Base-by-base conservation (phyloP, 345 rosid species). In the Excoecaria cochinchinensis region DNA sequence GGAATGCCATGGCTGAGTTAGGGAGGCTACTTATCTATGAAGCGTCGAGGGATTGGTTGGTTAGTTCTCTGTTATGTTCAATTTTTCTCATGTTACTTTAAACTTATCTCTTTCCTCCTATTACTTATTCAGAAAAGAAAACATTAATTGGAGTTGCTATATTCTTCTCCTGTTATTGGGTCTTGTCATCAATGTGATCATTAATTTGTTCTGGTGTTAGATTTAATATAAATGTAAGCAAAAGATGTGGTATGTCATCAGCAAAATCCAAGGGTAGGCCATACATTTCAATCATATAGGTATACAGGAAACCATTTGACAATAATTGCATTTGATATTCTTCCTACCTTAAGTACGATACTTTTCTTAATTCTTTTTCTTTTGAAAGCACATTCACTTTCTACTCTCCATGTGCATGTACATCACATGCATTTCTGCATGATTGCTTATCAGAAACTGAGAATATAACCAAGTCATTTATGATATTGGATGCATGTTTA, bases 1-100 rank as follows among this genome's bases (percentile, higher is more conserved):
- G 83, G 79, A 92, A 85, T 89, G 97, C 97, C 6, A 88, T 95
- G 86, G 99, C 95, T 67, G 97, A 92, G 82, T 76, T 92, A 77
- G 97, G 99, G 76, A 90, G 99, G 84, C 82, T 95, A 47, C 90
- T 95, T 59, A 79, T 95, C 55, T 91, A 92, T 68, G 97, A 95
- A 87, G 99, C 97, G 74, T 81, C 99, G 52, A 84, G 97, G 81
- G 99, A 95, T 73, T 95, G 95, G 97, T 74, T 91, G 97, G 97
- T 92, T 76, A 71, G 89, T 82, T 65, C 19, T 70, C 24, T 48
- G 21, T 65, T 21, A 62, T 66, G 4, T 57, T 56, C 9, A 36
- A 17, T 36, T 15, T n/a, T 56, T 56, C 21, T 56, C 31, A n/a
- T 56, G 21, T 72, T 16, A 19, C 36, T 3, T 13, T 67, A 59